Base-by-base conservation (phyloP, 176 grass and related monocot genomes). In the Dendrocalamus sinicus region DNA sequence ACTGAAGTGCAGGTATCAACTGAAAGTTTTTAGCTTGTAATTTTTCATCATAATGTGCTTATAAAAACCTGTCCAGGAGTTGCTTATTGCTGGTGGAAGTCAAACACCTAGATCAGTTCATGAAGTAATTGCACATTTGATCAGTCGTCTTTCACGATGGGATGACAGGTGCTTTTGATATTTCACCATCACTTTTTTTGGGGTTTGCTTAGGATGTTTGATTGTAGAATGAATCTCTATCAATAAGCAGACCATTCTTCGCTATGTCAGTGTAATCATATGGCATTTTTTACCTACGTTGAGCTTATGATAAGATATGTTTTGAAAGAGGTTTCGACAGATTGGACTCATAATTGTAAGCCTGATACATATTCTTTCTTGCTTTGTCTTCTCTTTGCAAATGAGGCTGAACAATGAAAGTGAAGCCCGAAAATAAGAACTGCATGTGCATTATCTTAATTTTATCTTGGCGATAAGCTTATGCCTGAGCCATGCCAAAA, bases 101-200 rank as follows among this genome's bases (percentile, higher is more conserved):
- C 86, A 89, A 79, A 88, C 90, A 79, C 96, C 96, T 85, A 96
- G 85, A 86, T 92, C 93, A 64, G 87, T 85, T 84, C 93, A 99
- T 86, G 96, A 99, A 96, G 90, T 99, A 76, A 92, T 96, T 88
- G 92, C 93, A 77, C 90, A 99, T 87, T 92, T 99, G 75, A 76
- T 86, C 80, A 91, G 92, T 73, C 94, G 96, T 50, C 94, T 99
- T 91, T 92, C 94, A 41, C 81, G 84, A 79, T 96, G 96, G 96
- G 96, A 99, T 86, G 90, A 99, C 79, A 96, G 96, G 96, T 99
- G 75, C 40, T 35, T 77, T 47, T 46, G 20, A 64, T 58, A 79
- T 48, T 71, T 46, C 20, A 72, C 1, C 12, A 75, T 76, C 26
- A 53, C 30, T 37, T 9, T 6, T 10, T 71, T 71, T 70, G 32